Percentiles rank a stretch among this genome's conserved stretches.
phyloP scores from a whole-genome alignment of 2,329 filamentous ascomycete species.

The Hypoxylon sp. region DNA sequence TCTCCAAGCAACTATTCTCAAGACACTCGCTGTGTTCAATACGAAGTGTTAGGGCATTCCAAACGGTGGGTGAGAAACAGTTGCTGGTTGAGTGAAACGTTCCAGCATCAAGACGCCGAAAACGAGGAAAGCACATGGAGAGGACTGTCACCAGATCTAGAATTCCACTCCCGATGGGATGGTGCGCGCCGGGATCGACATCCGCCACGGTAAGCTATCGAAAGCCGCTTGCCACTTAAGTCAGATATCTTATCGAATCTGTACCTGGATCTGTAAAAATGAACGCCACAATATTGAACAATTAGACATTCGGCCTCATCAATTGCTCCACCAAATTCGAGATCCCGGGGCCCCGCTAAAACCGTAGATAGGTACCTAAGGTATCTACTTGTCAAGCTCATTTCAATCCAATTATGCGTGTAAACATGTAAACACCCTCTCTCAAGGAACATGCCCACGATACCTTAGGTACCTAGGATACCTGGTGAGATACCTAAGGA shows the following conservation, averaged over 20 bases:
- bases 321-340: neutral
- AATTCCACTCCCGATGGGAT: neutral
- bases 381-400: neutral
- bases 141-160: neutral
- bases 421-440: neutral
- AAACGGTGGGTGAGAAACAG: neutral
- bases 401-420: neutral
- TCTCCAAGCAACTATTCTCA: neutral
- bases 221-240: neutral
- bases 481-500: neutral
- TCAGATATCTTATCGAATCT: neutral
- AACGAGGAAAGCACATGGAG: neutral
- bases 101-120: neutral
- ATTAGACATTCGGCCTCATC: neutral
- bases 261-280: neutral
- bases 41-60: neutral
- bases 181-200: neutral
- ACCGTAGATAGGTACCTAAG: too few species aligned
- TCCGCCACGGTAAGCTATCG: neutral
- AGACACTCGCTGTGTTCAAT: neutral
- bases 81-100: neutral
- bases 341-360: neutral
- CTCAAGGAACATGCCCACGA: neutral
- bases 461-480: neutral
- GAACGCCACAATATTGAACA: slow-evolving; percentile 23